Base-by-base conservation (phyloP, 2,329 filamentous ascomycete species). In the Cyphellophora attinorum region DNA sequence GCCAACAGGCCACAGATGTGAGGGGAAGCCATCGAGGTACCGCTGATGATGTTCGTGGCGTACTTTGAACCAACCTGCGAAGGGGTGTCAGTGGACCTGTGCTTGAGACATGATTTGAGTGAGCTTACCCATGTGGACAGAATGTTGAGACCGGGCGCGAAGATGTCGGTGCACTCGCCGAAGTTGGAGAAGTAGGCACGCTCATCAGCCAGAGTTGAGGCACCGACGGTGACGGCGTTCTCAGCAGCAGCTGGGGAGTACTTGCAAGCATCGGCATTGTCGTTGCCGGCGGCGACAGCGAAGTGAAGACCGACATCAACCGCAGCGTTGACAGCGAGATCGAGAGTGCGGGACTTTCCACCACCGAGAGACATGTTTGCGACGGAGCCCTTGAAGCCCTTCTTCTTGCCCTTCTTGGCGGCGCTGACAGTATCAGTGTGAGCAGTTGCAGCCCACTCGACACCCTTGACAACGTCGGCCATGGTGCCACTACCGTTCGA, bases 101-200 rank as follows among this genome's bases (percentile, higher is more conserved):
- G n/a, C n/a, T n/a, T n/a, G n/a, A n/a, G n/a, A n/a, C n/a, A n/a
- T n/a, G n/a, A n/a, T n/a, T n/a, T n/a, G n/a, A n/a, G n/a, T n/a
- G n/a, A n/a, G n/a, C n/a, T n/a, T n/a, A n/a, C n/a, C 91, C 91
- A 98, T 61, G 91, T 96, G 48, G 91, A 98, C 53, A 85, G 76
- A 54, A 98, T 94, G 79, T 86, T 94, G 55, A 95, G 74, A 57
- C 91, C 91, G 42, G 91, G 91, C 45, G 88, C 91, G 56, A 98
- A 98, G 73, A 98, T 94, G 66, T 98, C 91, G 61, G 89, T 94
- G 76, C 91, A 98, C 18, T 33, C 38, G 63, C 91, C 91, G 64
- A 80, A 96, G 83, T 98, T 98, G 77, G 93, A 98, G 79, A 98
- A 98, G 77, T 96, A 98, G 48, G 91, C 91, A 66, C 91, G 89